Base-by-base conservation (phyloP, 768 basidiomycete species). In the Lyophyllum semitale region DNA sequence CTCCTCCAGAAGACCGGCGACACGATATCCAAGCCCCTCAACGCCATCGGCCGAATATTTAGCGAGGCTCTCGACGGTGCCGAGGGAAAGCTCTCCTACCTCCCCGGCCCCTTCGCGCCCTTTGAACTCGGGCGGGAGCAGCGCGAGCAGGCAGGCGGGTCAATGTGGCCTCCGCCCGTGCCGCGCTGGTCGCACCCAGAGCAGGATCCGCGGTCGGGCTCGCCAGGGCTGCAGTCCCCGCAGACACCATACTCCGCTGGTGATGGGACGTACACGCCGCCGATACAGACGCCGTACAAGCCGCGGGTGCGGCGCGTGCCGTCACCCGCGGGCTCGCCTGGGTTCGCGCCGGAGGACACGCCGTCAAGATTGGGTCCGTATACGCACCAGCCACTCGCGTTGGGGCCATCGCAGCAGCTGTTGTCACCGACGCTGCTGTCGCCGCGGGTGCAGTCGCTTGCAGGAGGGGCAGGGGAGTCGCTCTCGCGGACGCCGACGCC, bases 1-100 rank as follows among this genome's bases (percentile, higher is more conserved):
- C 81, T 96, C 27, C 78, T 96, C 41, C 94, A 94, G 71, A 90
- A 89, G 68, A 96, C 95, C 0, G 93, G 94, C 8, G 91, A 94
- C 66, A 90, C 85, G 0, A 88, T 96, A 53, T 93, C 90, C 8
- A 94, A 93, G 68, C 94, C 94, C 3, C 79, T 97, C n/a, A 91
- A 77, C 59, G 92, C 94, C 1, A 89, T 97, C 48, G 83, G 93
- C 17, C 84, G 90, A 48, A 94, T 97, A 57, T 88, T 96, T 68
- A 90, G 83, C 57, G 91, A 91, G 42, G 93, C 91, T 0, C 72
- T 94, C 11, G 90, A 93, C 62, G 81, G 82, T 32, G 83, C 81
- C 0, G 86, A 88, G 58, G 85, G 83, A 59, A 84, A 84, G 59
- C 72, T 88, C 46, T 71, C 81, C 1, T 84, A 83, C 64, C 76